phyloP scores from a whole-genome alignment of 371 early-diverging fungal genomes.

The Zopfochytrium polystomum region DNA sequence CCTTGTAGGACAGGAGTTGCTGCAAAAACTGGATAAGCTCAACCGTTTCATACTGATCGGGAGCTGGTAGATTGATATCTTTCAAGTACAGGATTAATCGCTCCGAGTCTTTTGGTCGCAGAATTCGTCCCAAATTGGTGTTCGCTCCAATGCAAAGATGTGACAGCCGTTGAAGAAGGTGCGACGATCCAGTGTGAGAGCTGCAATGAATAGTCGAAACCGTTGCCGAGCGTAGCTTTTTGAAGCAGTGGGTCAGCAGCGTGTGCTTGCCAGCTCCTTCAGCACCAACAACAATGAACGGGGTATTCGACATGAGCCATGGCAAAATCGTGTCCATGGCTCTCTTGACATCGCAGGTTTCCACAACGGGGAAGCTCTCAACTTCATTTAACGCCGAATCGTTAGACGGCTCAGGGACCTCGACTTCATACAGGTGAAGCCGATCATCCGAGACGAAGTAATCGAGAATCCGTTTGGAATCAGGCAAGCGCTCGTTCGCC shows the following conservation, averaged over 20 bases:
- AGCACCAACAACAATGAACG: constrained; percentile 49
- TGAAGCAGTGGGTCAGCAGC: constrained; percentile 45
- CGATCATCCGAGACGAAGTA: constrained; percentile 35
- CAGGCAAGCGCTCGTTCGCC: constrained; percentile 38
- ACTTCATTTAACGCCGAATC: constrained; percentile 28
- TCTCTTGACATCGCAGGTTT: constrained; percentile 43
- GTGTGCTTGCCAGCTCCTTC: constrained; percentile 54
- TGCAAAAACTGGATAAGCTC: constrained; percentile 51
- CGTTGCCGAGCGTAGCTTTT: constrained; percentile 28
- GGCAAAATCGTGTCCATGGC: constrained; percentile 44
- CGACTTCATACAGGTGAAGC: constrained; percentile 32
- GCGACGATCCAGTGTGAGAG: constrained; percentile 47
- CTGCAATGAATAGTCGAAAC: constrained; percentile 51
- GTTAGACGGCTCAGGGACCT: constrained; percentile 26
- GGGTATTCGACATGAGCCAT: constrained; percentile 42
- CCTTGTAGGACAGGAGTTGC: constrained; percentile 52
- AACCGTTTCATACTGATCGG: constrained; percentile 54
- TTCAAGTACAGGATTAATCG: constrained; percentile 49
- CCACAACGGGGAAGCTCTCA: constrained; percentile 46
- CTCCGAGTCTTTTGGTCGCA: constrained; percentile 51
- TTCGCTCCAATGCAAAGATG: constrained; percentile 44
- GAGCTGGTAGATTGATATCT: constrained; percentile 52
- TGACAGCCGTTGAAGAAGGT: constrained; percentile 43
- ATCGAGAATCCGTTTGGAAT: constrained; percentile 41
- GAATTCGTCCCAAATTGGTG: constrained; percentile 42